Percentiles rank a stretch among this genome's conserved stretches.
phyloP scores from a whole-genome alignment of 2,329 filamentous ascomycete genomes.

The Akanthomyces lecanii region DNA sequence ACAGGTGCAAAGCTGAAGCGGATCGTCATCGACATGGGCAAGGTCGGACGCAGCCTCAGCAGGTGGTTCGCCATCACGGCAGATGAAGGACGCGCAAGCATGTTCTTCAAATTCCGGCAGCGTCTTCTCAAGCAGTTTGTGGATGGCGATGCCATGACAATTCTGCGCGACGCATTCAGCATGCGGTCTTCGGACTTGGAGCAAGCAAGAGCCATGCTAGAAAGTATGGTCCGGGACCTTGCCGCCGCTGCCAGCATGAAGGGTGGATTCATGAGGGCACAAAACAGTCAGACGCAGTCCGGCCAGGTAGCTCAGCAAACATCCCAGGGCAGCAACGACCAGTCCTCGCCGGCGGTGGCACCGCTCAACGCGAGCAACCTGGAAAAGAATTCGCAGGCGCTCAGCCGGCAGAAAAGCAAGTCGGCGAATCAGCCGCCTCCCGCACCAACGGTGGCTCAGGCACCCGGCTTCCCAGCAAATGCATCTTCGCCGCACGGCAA shows the following conservation, averaged over 20 bases:
- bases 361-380: slow-evolving; percentile 46
- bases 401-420: slow-evolving; percentile 44
- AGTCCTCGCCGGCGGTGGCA: slow-evolving; percentile 22
- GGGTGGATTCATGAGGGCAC: slow-evolving; percentile 19
- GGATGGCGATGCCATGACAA: slow-evolving; percentile 44
- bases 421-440: slow-evolving; percentile 44
- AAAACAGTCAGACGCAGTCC: slow-evolving; percentile 28
- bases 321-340: slow-evolving; percentile 23
- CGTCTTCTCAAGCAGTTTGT: slow-evolving; percentile 51
- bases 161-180: slow-evolving; percentile 46
- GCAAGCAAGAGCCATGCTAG: slow-evolving; percentile 42
- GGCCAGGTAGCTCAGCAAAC: slow-evolving; percentile 28
- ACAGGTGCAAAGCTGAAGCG: slow-evolving; percentile 40
- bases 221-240: slow-evolving; percentile 49
- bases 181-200: slow-evolving; percentile 50
- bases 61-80: slow-evolving; percentile 46
- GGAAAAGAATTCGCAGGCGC: slow-evolving; percentile 47
- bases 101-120: slow-evolving; percentile 52
- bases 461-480: slow-evolving; percentile 50
- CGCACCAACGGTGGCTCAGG: slow-evolving; percentile 54
- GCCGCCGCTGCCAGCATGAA: slow-evolving; percentile 27
- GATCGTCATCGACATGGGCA: slow-evolving; percentile 39
- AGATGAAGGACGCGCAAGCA: slow-evolving; percentile 46
- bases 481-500: slow-evolving; percentile 56
- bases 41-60: slow-evolving; percentile 41